phyloP scores from a whole-genome alignment of 208 protist species.

The Trypanosomatidae sp. region DNA sequence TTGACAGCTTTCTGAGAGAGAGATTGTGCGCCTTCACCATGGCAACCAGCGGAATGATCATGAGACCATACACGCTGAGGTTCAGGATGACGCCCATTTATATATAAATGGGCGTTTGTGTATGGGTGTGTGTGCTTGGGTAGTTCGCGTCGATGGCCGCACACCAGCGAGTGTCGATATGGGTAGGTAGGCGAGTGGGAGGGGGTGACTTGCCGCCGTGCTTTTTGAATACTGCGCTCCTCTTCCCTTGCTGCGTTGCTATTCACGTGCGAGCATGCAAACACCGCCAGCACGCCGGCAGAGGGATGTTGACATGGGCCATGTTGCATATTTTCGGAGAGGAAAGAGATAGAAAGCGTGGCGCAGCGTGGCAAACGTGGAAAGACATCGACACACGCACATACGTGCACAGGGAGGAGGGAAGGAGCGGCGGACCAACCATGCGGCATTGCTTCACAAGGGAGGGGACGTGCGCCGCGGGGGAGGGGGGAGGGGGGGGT shows the following conservation, averaged over 20 bases:
- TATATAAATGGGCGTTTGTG: constrained; percentile 9
- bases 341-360: background rate
- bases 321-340: background rate
- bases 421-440: background rate
- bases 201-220: background rate
- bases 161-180: background rate
- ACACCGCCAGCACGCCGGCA: background rate
- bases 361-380: background rate
- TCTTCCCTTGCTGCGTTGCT: background rate
- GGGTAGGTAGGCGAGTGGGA: background rate
- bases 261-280: background rate
- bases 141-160: background rate
- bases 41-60: constrained; percentile 70
- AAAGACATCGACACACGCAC: too few relatives aligned
- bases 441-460: background rate
- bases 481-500: background rate
- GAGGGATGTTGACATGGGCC: background rate
- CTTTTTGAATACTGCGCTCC: background rate
- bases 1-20: constrained; percentile 29
- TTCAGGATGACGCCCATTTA: constrained; percentile 71
- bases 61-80: constrained; percentile 67
- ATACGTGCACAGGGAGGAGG: background rate
- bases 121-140: background rate
- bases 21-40: constrained; percentile 67
- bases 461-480: background rate